Evolutionary conservation across 2,329 filamentous ascomycete species (phyloP), one percentile per base, ranked within the genome.

Genomic region (Cladobotryum protrusum): DNA sequence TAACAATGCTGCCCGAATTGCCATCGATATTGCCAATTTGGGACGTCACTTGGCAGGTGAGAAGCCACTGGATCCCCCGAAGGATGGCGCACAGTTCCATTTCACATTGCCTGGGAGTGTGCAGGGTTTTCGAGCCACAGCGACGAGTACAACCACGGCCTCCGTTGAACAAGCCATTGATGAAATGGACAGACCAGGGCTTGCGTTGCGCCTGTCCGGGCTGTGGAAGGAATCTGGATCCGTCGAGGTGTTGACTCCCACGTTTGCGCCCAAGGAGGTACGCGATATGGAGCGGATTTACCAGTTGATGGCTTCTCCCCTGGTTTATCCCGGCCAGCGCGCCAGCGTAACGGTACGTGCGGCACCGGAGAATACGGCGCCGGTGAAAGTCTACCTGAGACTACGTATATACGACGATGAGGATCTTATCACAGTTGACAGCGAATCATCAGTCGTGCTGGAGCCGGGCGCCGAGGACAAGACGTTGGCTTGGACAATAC

Each of bases 41-140:
- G 65, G 66, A 2, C 55, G 54, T 5, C 52, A 52, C 18, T 54
- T 67, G 5, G 59, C 56, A 2, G 60, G 59, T 1, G 29, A 57
- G 29, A 29, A 47, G 1, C 47, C 52, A 0, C 50, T 64, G 8
- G 9, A 47, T 6, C 53, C 56, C 4, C 64, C 65, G 3, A 67
- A 67, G 14, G 49, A 57, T 15, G 67, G 64, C 9, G 64, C 66
- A 1, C 67, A 69, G 45, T 69, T 66, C 41, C 66, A 69, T 47
- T 69, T 69, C 47, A 57, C 56, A 6, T 58, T 69, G 9, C 65
- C 65, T 1, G 65, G 66, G 1, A 67, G 66, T 32, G 58, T 68
- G 2, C 67, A 69, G 44, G 67, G 65, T 4, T 68, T 68, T 48
- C 56, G 48, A 17, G 51, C 45, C 2, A 63, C 41, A 61, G 60